These are phyloP conservation scores for Evernia prunastri DNA, from an alignment of 495 filamentous ascomycete genomes.

Conservation along the genomic window DNA sequence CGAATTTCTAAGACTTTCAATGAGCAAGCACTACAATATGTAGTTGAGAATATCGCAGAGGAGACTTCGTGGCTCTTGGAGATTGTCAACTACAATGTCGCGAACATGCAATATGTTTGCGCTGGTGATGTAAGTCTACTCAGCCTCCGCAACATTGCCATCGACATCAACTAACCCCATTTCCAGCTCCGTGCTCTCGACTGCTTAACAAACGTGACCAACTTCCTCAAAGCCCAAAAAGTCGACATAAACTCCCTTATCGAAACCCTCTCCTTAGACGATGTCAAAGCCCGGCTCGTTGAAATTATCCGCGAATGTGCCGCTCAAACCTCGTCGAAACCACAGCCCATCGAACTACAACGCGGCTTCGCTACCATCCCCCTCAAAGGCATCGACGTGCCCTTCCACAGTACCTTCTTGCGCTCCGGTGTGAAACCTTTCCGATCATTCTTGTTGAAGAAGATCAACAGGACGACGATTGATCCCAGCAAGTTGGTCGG, in stretches of 20 bases:
- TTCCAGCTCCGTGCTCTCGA: conserved; percentile 74
- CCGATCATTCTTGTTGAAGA: conserved; percentile 94
- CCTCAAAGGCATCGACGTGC: conserved; percentile 93
- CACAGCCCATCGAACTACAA: conserved; percentile 76
- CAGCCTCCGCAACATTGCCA: conserved; percentile 81
- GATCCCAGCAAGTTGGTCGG: conserved; percentile 93
- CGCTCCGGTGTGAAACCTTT: conserved; percentile 97
- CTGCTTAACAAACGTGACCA: conserved; percentile 83
- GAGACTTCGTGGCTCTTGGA: conserved; percentile 92
- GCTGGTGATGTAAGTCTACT: conserved; percentile 93
- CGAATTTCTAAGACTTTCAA: conserved; percentile 97
- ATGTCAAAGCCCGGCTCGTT: conserved; percentile 75
- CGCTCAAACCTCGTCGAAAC: conserved; percentile 78
- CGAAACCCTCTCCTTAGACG: conserved; percentile 72
- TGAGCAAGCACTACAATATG: conserved; percentile 90
- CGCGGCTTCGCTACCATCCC: conserved; percentile 96
- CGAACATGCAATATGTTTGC: conserved; percentile 97
- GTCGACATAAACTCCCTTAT: conserved; percentile 92
- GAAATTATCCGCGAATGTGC: conserved; percentile 81
- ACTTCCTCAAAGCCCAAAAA: conserved; percentile 91
- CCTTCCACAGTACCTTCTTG: conserved; percentile 97
- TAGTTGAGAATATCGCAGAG: conserved; percentile 86
- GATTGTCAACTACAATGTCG: conserved; percentile 98
- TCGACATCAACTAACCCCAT: conserved; percentile 87
- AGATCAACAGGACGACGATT: conserved; percentile 97